phyloP scores from a whole-genome alignment of 352 stramenopile genomes.

The Globisporangium takayamanum region DNA sequence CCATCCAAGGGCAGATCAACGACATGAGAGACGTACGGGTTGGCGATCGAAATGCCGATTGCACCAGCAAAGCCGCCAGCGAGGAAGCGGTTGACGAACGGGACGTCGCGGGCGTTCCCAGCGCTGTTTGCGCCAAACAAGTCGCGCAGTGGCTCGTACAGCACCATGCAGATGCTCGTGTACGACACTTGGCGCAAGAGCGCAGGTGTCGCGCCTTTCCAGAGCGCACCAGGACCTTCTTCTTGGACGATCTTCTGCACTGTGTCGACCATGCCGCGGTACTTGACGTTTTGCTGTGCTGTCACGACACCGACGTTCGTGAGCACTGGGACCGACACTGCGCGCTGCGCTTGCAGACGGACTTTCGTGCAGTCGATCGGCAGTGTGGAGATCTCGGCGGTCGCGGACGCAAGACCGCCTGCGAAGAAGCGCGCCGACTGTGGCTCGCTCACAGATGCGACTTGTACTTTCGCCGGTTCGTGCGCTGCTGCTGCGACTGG shows the following conservation, averaged over 20 bases:
- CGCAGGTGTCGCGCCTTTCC: conserved; percentile 72
- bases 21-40: conserved; percentile 50
- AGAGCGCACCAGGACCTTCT: conserved; percentile 57
- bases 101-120: conserved; percentile 30
- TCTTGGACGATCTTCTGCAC: conserved; percentile 59
- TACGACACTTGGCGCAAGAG: conserved; percentile 83
- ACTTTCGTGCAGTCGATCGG: conserved; percentile 87
- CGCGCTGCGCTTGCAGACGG: conserved; percentile 68
- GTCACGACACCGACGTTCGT: conserved; percentile 20
- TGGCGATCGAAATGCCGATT: conserved; percentile 77
- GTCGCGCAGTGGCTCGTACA: conserved; percentile 82
- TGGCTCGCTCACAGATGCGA: conserved; percentile 25
- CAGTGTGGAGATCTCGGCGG: conserved; percentile 74
- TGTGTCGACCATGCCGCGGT: conserved; percentile 75
- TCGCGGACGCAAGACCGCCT: conserved; percentile 55
- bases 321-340: conserved; percentile 18
- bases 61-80: conserved; percentile 70
- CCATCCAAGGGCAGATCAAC: not conserved
- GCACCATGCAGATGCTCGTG: conserved; percentile 81
- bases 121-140: conserved; percentile 47
- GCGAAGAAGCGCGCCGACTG: conserved; percentile 69
- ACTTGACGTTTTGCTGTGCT: conserved; percentile 24
- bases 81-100: conserved; percentile 77
- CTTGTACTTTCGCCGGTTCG: conserved; percentile 28
- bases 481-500: conserved; percentile 11